phyloP scores from a whole-genome alignment of 2,329 filamentous ascomycete species.

The Stagonosporopsis cucurbitacearum region DNA sequence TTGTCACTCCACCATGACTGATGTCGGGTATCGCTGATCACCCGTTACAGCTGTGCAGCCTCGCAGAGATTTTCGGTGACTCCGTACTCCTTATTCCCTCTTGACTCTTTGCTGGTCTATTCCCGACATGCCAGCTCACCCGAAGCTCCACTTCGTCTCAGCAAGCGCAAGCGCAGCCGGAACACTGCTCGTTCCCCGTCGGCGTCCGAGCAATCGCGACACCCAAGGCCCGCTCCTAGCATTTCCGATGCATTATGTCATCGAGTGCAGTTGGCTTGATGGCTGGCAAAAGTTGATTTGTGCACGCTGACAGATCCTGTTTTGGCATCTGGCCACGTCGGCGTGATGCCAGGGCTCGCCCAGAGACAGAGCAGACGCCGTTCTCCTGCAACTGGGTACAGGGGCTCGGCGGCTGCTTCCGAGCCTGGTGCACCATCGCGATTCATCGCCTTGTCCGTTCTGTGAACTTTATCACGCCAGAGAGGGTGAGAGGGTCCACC shows the following conservation, averaged over 20 bases:
- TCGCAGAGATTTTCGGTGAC: constrained; percentile 15
- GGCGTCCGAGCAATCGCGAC: constrained; percentile 25
- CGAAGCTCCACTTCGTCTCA: constrained; percentile 14
- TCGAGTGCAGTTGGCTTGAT: constrained; percentile 12
- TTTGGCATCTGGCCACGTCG: constrained; percentile 31
- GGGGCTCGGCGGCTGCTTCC: constrained; percentile 16
- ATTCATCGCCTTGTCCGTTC: constrained; percentile 3
- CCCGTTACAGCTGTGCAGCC: constrained; percentile 7
- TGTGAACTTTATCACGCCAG: constrained; percentile 6
- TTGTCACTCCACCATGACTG: constrained; percentile 6
- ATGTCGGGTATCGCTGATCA: constrained; percentile 5
- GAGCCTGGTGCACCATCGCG: constrained; percentile 7
- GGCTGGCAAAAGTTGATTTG: constrained; percentile 20
- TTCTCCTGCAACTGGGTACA: not conserved
- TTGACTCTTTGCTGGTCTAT: constrained; percentile 8
- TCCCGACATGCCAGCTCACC: constrained; percentile 15
- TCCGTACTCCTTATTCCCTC: not conserved
- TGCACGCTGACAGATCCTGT: constrained; percentile 14
- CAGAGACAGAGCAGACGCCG: not conserved
- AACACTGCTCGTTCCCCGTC: constrained; percentile 11
- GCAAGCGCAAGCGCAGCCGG: constrained; percentile 8
- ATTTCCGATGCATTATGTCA: constrained; percentile 28
- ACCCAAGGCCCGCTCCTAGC: constrained; percentile 17
- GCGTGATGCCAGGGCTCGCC: constrained; percentile 20
- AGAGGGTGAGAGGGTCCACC: constrained; percentile 12